A percentile compares a stretch with the other conserved stretches of the same genome.
Evolutionary conservation across 2,329 filamentous ascomycete genomes (phyloP).

Genomic region (Scytalidium lignicola): DNA sequence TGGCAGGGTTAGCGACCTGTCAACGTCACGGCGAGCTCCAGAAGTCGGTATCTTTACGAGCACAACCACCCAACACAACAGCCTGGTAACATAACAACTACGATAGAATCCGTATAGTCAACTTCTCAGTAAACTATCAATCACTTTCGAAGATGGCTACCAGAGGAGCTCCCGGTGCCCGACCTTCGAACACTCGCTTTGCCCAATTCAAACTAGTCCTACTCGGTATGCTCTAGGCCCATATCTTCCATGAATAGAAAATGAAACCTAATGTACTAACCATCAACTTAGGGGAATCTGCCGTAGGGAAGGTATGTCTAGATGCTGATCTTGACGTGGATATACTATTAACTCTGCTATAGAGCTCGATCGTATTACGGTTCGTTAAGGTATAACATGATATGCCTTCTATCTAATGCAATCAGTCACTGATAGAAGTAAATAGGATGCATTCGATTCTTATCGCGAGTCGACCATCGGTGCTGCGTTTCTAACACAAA

Average conservation of each 20-base stretch:
- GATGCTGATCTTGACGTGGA: slow-evolving; percentile 3
- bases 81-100: neutral
- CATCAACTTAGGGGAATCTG: slow-evolving; percentile 74
- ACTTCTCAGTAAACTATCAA: slow-evolving; percentile 2
- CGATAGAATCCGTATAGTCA: neutral
- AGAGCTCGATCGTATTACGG: slow-evolving; percentile 96
- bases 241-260: neutral
- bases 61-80: neutral
- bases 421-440: slow-evolving; percentile 2
- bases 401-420: neutral
- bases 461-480: slow-evolving; percentile 37
- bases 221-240: slow-evolving; percentile 61
- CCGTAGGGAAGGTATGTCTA: slow-evolving; percentile 83
- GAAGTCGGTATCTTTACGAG: neutral
- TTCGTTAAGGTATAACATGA: slow-evolving; percentile 81
- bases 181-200: slow-evolving; percentile 74
- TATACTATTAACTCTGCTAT: slow-evolving; percentile 17
- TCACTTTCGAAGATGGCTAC: slow-evolving; percentile 64
- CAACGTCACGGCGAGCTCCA: neutral
- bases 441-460: slow-evolving; percentile 95
- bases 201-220: slow-evolving; percentile 99
- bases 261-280: slow-evolving; percentile 32
- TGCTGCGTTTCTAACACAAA: slow-evolving; percentile 97
- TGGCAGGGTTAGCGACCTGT: neutral
- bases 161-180: slow-evolving; percentile 62